These are phyloP conservation scores for Cercospora berteroae DNA, from an alignment of 2,329 filamentous ascomycete species.

Conservation along the genomic window DNA sequence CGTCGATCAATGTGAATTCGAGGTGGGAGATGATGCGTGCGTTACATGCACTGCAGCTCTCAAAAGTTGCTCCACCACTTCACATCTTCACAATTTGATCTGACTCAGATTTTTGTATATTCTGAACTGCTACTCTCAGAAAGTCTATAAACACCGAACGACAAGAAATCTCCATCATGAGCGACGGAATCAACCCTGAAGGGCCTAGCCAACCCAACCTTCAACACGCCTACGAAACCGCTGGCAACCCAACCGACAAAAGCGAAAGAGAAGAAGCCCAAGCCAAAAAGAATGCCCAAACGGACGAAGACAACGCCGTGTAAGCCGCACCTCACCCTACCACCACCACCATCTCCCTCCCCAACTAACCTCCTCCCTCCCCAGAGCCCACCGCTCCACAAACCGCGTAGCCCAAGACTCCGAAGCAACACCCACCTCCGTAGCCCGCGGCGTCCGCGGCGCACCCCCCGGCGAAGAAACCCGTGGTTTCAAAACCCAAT, in stretches of 20 bases:
- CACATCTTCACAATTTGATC: neutral
- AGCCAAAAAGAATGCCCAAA: constrained; percentile 38
- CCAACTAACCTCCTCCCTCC: neutral
- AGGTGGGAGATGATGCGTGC: neutral
- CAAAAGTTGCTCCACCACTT: neutral
- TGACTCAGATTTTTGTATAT: neutral
- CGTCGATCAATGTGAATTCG: constrained; percentile 2
- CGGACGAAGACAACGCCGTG: constrained; percentile 31
- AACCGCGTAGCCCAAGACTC: constrained; percentile 31
- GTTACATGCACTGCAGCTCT: neutral
- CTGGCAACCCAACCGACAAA: constrained; percentile 47
- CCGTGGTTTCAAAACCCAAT: constrained; percentile 38
- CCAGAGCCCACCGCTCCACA: constrained; percentile 41
- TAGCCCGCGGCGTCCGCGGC: constrained; percentile 46
- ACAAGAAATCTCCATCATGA: constrained; percentile 26
- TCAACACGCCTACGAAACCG: constrained; percentile 47
- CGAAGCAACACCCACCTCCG: constrained; percentile 40
- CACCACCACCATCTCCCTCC: too few species aligned
- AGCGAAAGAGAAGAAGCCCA: constrained; percentile 41
- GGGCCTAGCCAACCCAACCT: constrained; percentile 47
- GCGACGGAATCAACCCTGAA: constrained; percentile 40
- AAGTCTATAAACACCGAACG: neutral
- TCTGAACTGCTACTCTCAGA: neutral
- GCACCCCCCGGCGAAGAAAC: constrained; percentile 46
- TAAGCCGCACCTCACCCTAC: too few species aligned